Percentiles rank a stretch among this genome's conserved stretches.
Evolutionary conservation across 805 yeast species (phyloP).

Genomic region (Cyberlindnera lachancei): DNA sequence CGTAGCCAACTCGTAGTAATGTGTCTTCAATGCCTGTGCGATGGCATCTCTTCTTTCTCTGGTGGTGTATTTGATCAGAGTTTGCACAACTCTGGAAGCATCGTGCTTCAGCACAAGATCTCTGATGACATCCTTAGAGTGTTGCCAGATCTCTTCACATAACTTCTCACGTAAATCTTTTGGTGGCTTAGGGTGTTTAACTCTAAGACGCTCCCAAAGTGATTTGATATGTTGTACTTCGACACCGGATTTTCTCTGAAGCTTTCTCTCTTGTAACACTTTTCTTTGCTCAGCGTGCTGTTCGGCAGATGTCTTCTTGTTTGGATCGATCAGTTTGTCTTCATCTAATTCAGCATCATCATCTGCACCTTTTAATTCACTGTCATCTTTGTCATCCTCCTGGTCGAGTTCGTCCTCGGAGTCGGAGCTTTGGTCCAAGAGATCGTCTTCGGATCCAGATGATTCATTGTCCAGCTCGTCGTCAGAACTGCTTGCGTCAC

Average conservation of each 20-base stretch:
- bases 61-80: conserved; percentile 78
- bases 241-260: conserved; percentile 78
- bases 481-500: conserved; percentile 9
- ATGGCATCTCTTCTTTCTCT: conserved; percentile 72
- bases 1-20: conserved; percentile 76
- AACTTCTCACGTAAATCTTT: conserved; percentile 69
- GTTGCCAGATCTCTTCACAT: conserved; percentile 78
- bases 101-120: conserved; percentile 93
- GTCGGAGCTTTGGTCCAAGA: conserved; percentile 11
- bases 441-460: conserved; percentile 14
- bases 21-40: conserved; percentile 61
- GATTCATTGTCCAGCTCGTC: conserved; percentile 16
- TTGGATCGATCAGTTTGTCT: conserved; percentile 23
- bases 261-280: conserved; percentile 71
- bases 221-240: conserved; percentile 80
- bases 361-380: conserved; percentile 23
- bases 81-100: conserved; percentile 93
- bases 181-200: conserved; percentile 74
- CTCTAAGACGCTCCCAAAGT: conserved; percentile 88
- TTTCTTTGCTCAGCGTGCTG: conserved; percentile 80
- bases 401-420: conserved; percentile 26
- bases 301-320: conserved; percentile 48
- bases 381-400: conserved; percentile 14
- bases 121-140: conserved; percentile 65
- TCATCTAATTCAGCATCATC: conserved; percentile 18